Percentiles rank a stretch among this genome's conserved stretches.
These are phyloP conservation scores for Wickerhamomyces bisporus DNA, from an alignment of 805 yeast species.

Conservation along the genomic window DNA sequence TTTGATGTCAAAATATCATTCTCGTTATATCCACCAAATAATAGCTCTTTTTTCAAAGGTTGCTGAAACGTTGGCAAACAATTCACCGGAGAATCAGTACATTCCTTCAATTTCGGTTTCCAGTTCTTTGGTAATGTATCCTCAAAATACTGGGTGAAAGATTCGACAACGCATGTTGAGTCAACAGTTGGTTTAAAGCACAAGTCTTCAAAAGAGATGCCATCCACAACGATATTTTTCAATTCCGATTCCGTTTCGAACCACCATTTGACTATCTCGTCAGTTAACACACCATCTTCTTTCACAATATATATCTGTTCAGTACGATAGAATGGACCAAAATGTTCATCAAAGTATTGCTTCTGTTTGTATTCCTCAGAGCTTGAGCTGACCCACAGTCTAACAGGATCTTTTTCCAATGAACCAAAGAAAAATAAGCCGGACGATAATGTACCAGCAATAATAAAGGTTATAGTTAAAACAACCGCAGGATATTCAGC, in stretches of 20 bases:
- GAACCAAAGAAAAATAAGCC: constrained; percentile 47
- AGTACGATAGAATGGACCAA: constrained; percentile 89
- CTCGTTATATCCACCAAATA: constrained; percentile 57
- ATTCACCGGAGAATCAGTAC: constrained; percentile 78
- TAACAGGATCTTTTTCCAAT: constrained; percentile 75
- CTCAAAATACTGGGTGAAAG: constrained; percentile 81
- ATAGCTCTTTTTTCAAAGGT: constrained; percentile 66
- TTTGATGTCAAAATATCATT: constrained; percentile 51
- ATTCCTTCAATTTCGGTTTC: constrained; percentile 47
- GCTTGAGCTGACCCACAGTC: constrained; percentile 82
- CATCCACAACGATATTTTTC: constrained; percentile 27
- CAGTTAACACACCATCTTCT: constrained; percentile 63
- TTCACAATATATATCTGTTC: constrained; percentile 77
- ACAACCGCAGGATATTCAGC: constrained; percentile 55
- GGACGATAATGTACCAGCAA: constrained; percentile 42
- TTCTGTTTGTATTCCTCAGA: constrained; percentile 68
- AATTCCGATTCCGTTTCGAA: constrained; percentile 66
- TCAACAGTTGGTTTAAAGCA: constrained; percentile 84
- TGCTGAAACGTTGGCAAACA: constrained; percentile 91
- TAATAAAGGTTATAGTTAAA: constrained; percentile 34
- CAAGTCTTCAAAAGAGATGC: constrained; percentile 48
- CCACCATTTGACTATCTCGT: constrained; percentile 84
- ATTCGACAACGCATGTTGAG: constrained; percentile 72
- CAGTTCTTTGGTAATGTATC: constrained; percentile 59
- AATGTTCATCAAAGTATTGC: constrained; percentile 65